Conservation (phyloP, 495 filamentous ascomycete genomes). For the Parmelia sp. region DNA sequence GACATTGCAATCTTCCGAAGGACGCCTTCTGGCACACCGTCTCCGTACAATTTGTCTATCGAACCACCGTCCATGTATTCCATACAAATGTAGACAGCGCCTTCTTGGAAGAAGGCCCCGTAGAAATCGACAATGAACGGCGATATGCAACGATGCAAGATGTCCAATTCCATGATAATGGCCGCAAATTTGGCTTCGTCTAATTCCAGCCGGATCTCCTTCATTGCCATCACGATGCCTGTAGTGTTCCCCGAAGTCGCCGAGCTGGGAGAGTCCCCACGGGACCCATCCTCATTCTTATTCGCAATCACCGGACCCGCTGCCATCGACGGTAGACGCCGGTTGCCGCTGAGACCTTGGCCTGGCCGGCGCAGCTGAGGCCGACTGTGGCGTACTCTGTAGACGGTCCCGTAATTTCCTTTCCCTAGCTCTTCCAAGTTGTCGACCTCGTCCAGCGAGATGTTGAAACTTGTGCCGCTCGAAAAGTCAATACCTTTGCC, state of each 20-base stretch:
- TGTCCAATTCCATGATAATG: slow-evolving; percentile 97
- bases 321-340: slow-evolving; percentile 34
- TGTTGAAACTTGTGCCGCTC: slow-evolving; percentile 80
- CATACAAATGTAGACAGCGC: slow-evolving; percentile 98
- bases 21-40: slow-evolving; percentile 82
- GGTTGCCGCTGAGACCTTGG: slow-evolving; percentile 62
- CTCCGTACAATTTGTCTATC: slow-evolving; percentile 93
- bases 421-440: slow-evolving; percentile 93
- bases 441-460: slow-evolving; percentile 94
- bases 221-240: slow-evolving; percentile 95
- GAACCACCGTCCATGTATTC: slow-evolving; percentile 99
- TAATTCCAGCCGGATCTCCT: slow-evolving; percentile 93
- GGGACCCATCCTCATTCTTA: slow-evolving; percentile 27
- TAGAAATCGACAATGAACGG: slow-evolving; percentile 99
- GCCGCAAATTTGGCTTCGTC: slow-evolving; percentile 95
- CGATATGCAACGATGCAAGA: slow-evolving; percentile 89
- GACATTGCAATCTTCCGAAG: slow-evolving; percentile 88
- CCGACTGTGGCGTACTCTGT: slow-evolving; percentile 84
- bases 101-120: slow-evolving; percentile 98
- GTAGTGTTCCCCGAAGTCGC: slow-evolving; percentile 40
- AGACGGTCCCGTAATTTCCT: slow-evolving; percentile 97
- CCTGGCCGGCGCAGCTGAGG: slow-evolving; percentile 74
- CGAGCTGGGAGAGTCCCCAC: slow-evolving; percentile 21
- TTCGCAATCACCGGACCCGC: slow-evolving; percentile 16
- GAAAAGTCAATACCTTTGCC: slow-evolving; percentile 87